phyloP scores from a whole-genome alignment of 352 stramenopile species.

The Thalassiosira allenii region DNA sequence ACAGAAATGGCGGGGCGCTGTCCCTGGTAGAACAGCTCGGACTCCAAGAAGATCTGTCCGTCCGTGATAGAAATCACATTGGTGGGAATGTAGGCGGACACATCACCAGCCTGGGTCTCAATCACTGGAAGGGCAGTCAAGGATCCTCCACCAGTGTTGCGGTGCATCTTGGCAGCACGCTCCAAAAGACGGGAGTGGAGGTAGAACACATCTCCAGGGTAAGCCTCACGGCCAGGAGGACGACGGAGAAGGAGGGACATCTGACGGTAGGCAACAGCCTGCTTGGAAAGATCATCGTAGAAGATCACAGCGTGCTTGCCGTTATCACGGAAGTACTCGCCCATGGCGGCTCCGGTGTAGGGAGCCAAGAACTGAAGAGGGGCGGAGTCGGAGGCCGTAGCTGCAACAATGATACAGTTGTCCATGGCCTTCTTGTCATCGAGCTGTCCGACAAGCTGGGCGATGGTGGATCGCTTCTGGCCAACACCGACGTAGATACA shows the following conservation, averaged over 20 bases:
- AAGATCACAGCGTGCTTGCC: constrained; percentile 93
- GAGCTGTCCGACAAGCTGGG: constrained; percentile 90
- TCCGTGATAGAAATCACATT: constrained; percentile 95
- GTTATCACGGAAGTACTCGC: constrained; percentile 92
- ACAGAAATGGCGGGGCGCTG: constrained; percentile 91
- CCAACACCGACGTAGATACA: constrained; percentile 93
- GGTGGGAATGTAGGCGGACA: constrained; percentile 93
- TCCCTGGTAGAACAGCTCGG: constrained; percentile 92
- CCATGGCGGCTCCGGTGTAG: constrained; percentile 91
- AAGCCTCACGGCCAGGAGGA: constrained; percentile 91
- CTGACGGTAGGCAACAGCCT: constrained; percentile 90
- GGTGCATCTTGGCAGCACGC: constrained; percentile 91
- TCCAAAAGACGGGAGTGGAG: constrained; percentile 92
- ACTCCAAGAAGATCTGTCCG: constrained; percentile 93
- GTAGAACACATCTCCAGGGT: constrained; percentile 94
- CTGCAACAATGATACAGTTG: constrained; percentile 91
- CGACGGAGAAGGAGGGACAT: constrained; percentile 92
- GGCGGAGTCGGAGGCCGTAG: constrained; percentile 90
- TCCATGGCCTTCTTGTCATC: constrained; percentile 89
- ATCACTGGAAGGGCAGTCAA: constrained; percentile 92
- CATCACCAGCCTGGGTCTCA: constrained; percentile 92
- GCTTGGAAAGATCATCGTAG: constrained; percentile 93
- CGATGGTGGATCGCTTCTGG: constrained; percentile 92
- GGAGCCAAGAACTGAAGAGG: constrained; percentile 92
- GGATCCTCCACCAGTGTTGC: constrained; percentile 88